Base-by-base conservation (phyloP, 148 eudicot genomes). In the Suaeda aralocaspica region DNA sequence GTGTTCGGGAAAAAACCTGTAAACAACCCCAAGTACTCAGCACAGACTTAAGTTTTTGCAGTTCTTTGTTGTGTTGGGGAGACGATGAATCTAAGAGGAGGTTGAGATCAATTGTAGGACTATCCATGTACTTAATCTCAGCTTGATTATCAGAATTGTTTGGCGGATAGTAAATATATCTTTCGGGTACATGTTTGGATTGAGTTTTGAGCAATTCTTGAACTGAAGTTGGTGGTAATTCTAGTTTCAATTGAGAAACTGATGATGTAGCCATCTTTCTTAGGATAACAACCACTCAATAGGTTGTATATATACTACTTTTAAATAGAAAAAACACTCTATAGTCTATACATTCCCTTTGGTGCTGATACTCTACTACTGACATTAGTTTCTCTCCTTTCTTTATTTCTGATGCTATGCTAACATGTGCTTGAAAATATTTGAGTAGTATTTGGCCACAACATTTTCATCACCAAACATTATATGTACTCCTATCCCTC, bases 1-100 rank as follows among this genome's bases (percentile, higher is more conserved):
- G 58, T 53, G 58, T 53, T 18, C 36, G 18, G n/a, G 59, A 49
- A 57, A 48, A 45, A n/a, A 86, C 87, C 87, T 86, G 90, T 46
- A 86, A 73, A 71, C 87, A 86, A 21, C 87, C 90, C 68, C 81
- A 80, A 4, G 76, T 75, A 67, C 41, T 48, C 41, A 86, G 77
- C 61, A 79, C 83, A 11, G 81, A 77, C 21, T 50, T 78, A 26
- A 86, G 81, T 70, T 83, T 83, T 24, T 12, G 61, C 8, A 83
- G 81, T 30, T 83, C 84, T n/a, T 68, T n/a, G 58, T 65, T 48
- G 22, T 13, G 39, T 18, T 56, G 45, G 25, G 68, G 21, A 0
- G 76, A n/a, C 30, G 87, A 74, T 19, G 72, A 72, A 64, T 74
- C 72, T 9, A 66, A 51, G 24, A 83, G 72, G 22, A 68, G 74